Base-by-base conservation (phyloP, 306 rosid species). In the Begonia fuchsioides region DNA sequence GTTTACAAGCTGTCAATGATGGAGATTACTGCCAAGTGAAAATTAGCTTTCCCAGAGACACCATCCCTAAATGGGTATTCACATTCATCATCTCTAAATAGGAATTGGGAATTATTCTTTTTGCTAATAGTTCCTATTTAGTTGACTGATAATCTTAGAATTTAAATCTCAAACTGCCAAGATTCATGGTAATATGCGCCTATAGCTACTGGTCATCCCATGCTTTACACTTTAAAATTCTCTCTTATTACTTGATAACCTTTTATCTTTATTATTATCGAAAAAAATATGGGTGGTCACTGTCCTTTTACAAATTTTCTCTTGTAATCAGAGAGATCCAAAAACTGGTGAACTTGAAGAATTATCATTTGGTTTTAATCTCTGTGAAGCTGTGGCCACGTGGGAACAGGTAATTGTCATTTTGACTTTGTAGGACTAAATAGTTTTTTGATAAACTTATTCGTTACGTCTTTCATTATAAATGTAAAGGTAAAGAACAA, bases 31-130 rank as follows among this genome's bases (percentile, higher is more conserved):
- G 98, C 62, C 66, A 73, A 67, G 75, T 73, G 54, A 73, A 68
- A 3, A 73, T 92, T 70, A 68, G 51, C 39, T 92, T 85, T 62
- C 94, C 98, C 2, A 43, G 64, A 41, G 83, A 79, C 49, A 92
- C 98, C 47, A 63, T 92, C 60, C 94, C 88, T 38, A 85, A 82
- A 82, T 92, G 98, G 98, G 98, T 92, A 77, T 45, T 63, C 53
- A 50, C 65, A 61, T 53, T 51, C 39, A 4, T 8, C 35, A 26
- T 26, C 35, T 26, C 35, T 26, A 26, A 41, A 41, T 41, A 41
- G 45, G n/a, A 41, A 41, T 10, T 11, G 45, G 14, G n/a, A 10
- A 41, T 41, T 10, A 41, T 18, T 32, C 35, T 52, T 47, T 32
- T 12, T 17, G 39, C 50, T 62, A 14, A 41, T 53, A 54, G 2